Base-by-base conservation (phyloP, 306 rosid genomes). In the Mimosa bimucronata region DNA sequence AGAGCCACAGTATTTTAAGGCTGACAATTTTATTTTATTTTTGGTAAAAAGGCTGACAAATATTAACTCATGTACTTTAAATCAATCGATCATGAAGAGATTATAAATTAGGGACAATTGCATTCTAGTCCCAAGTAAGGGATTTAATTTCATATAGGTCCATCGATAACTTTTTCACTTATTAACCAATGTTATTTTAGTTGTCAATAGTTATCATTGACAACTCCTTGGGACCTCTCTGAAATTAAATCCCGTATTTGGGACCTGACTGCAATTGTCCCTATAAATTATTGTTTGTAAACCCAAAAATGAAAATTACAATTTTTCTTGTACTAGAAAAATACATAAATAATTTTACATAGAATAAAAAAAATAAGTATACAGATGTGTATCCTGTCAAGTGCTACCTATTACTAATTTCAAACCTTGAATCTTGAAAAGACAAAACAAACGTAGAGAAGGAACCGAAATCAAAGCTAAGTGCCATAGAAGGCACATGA, bases 21-120 rank as follows among this genome's bases (percentile, higher is more conserved):
- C 28, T 60, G 57, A 34, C 12, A 76, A 76, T n/a, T n/a, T n/a
- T n/a, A n/a, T n/a, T n/a, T n/a, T n/a, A n/a, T n/a, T n/a, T n/a
- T n/a, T n/a, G n/a, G n/a, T n/a, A n/a, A n/a, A n/a, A 2, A 38
- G 67, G 48, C 28, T 60, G 57, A 34, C 12, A 76, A 76, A 75
- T 25, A 10, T n/a, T 15, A 50, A 21, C 25, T 50, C 23, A 19
- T 3, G 15, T 18, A 50, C 58, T 15, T 50, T 37, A 21, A 42
- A 29, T 70, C 26, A 38, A 18, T 25, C 10, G 12, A 52, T 64
- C 42, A 50, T 42, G 34, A 23, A 64, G 71, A n/a, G 55, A 12
- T 41, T 52, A n/a, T 14, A n/a, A n/a, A n/a, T n/a, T n/a, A n/a
- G n/a, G n/a, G n/a, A n/a, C n/a, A n/a, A n/a, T n/a, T n/a, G n/a